Base-by-base conservation (phyloP, 495 filamentous ascomycete genomes). In the Penicillium herquei region DNA sequence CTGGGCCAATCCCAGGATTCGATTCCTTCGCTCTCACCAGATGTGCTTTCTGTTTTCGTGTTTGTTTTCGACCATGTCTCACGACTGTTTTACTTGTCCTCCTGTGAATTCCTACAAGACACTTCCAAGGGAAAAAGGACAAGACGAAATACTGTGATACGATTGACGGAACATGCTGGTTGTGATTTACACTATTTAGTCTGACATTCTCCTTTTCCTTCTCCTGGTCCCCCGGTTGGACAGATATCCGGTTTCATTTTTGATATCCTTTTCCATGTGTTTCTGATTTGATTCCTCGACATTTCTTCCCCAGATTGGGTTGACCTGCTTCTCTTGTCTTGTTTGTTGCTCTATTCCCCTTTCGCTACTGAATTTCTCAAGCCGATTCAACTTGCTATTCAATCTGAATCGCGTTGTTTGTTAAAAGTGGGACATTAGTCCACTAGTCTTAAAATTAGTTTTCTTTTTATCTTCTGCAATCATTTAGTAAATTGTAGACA, bases 271-370 rank as follows among this genome's bases (percentile, higher is more conserved):
- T 57, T 50, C 6, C 17, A 7, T 37, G 2, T 37, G 34, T 10
- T 37, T 37, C 34, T 13, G 34, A 37, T 37, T 37, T 13, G 34
- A 3, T 37, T 13, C 12, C 9, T 37, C 12, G 34, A 37, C 12
- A 37, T n/a, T 45, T 39, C 21, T 43, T 40, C 14, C 41, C 39
- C 40, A 48, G 49, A 8, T 53, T 26, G 53, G 56, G 30, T 41
- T 49, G 18, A 56, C 30, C 31, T 48, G 6, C 14, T 52, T 54
- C 52, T 43, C 50, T 16, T 55, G 40, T 54, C 44, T 44, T 44
- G 46, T 41, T 18, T 52, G 40, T 59, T 66, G 65, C 63, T 66
- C 59, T 68, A 68, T 68, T 68, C 65, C 65, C 65, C 65, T 68
- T 66, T 68, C 58, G 65, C 57, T 68, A 56, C 55, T 65, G 49